phyloP scores from a whole-genome alignment of 192 early-diverging fungal genomes.

The Paraglomus occultum region DNA sequence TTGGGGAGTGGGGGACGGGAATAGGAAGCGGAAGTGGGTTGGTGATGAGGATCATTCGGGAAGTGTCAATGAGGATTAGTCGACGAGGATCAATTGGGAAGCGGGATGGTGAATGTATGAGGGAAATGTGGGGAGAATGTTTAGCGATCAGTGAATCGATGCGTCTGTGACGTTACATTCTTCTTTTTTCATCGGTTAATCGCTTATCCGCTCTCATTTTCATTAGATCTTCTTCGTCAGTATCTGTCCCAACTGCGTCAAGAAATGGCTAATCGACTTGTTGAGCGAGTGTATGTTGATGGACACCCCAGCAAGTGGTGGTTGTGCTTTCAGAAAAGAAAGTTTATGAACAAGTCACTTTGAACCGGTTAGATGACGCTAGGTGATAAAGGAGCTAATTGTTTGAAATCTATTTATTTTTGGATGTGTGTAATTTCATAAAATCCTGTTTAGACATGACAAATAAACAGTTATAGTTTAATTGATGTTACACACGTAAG shows the following conservation, averaged over 20 bases:
- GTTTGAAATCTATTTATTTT: no score
- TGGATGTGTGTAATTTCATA: no score
- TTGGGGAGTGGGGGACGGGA: background rate
- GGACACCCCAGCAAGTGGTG: slow-evolving; percentile 97
- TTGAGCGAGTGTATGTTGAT: slow-evolving; percentile 74
- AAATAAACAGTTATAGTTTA: no score
- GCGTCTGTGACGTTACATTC: background rate
- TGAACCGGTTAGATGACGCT: slow-evolving; percentile 36
- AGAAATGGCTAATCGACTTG: slow-evolving; percentile 76
- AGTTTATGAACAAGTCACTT: slow-evolving; percentile 93
- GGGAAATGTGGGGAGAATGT: background rate
- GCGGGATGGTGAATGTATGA: background rate
- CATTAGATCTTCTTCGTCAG: slow-evolving; percentile 71
- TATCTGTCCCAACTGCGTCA: slow-evolving; percentile 91
- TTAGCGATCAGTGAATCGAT: background rate
- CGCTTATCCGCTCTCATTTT: background rate
- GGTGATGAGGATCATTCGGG: background rate
- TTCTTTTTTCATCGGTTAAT: background rate
- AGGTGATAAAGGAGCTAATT: background rate
- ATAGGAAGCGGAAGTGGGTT: no score
- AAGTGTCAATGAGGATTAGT: background rate
- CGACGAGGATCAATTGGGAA: background rate
- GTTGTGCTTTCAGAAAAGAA: slow-evolving; percentile 98
- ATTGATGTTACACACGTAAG: no score
- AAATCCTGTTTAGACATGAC: no score